Evolutionary conservation across 1,139 yeast genomes (phyloP).

Genomic region (Magnusiomyces sp.): DNA sequence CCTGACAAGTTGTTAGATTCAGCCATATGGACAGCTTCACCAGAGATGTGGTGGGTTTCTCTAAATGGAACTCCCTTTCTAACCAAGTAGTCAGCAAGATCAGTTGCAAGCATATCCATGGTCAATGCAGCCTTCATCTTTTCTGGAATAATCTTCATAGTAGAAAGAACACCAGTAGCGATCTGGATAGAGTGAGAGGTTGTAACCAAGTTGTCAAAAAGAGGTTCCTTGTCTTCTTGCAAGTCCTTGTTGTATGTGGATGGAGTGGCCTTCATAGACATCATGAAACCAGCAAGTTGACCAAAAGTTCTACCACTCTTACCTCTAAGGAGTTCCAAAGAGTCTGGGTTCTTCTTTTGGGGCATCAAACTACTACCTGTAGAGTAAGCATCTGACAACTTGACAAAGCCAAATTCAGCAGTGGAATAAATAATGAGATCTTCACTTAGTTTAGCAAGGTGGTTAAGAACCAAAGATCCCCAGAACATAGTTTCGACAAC

Average conservation of each 20-base stretch:
- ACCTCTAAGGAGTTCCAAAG: constrained; percentile 89
- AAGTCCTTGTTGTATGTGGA: constrained; percentile 96
- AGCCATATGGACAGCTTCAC: constrained; percentile 89
- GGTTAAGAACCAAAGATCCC: constrained; percentile 94
- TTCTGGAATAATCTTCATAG: constrained; percentile 60
- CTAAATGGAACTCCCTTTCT: constrained; percentile 98
- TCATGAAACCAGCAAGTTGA: constrained; percentile 85
- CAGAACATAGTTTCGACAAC: constrained; percentile 96
- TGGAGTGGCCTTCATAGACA: constrained; percentile 92
- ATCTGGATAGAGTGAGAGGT: constrained; percentile 89
- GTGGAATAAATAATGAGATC: constrained; percentile 93
- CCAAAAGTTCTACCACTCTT: constrained; percentile 97
- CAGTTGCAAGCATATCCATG: constrained; percentile 99
- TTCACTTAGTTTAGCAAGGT: constrained; percentile 86
- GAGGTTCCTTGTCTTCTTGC: constrained; percentile 98
- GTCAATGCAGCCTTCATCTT: constrained; percentile 84
- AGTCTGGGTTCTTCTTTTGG: constrained; percentile 96
- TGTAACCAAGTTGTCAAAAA: constrained; percentile 82
- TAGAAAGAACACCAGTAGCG: constrained; percentile 93
- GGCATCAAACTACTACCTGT: constrained; percentile 99
- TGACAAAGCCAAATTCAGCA: constrained; percentile 91
- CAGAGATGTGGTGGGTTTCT: constrained; percentile 97
- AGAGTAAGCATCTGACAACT: constrained; percentile 93
- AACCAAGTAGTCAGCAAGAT: constrained; percentile 92
- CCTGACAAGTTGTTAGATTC: constrained; percentile 71